Base-by-base conservation (phyloP, 768 basidiomycete species). In the Lentinus tigrinus region DNA sequence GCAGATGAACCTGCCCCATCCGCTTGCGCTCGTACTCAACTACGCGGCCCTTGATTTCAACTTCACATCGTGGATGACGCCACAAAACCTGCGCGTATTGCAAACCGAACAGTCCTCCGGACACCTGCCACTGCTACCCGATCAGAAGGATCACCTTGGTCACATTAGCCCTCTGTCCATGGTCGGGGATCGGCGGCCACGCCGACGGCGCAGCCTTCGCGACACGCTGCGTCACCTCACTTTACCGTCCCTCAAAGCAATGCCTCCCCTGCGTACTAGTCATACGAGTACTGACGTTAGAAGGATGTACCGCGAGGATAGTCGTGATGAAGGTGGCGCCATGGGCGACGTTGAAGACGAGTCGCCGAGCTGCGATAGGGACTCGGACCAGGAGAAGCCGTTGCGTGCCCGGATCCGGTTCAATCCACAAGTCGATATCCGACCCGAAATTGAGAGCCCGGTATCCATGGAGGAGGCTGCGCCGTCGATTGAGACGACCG, bases 21-120 rank as follows among this genome's bases (percentile, higher is more conserved):
- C 97, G 1, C 74, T 88, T 38, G 90, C 91, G 1, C 78, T 98
- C 57, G 86, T 97, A 27, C 82, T 96, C 53, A 93, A 85, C 63
- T 99, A 98, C 72, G 85, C 95, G 0, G 91, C 90, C 24, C 81
- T 98, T 44, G 95, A 98, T 72, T 98, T 99, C 77, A 98, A 98
- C 71, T 98, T 96, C 67, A 94, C 93, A 0, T 96, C 95, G 21
- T 98, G 96, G 96, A 94, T 95, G 93, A 82, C 90, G 0, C 85
- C 86, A 9, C 82, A 82, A 19, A 86, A 98, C 70, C 78, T 98
- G 55, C 86, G 84, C 4, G 89, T 96, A 27, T 78, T 98, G 14
- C 84, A 89, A 52, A 84, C 89, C 3, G 95, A 98, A 70, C 91
- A 93, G 68, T 94, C 93, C 1, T 87, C 89, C 14, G 85, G 89